Evolutionary conservation across 139 green algal species (phyloP), one percentile per base, ranked within the genome.

Genomic region (Chlamydomonas applanata): DNA sequence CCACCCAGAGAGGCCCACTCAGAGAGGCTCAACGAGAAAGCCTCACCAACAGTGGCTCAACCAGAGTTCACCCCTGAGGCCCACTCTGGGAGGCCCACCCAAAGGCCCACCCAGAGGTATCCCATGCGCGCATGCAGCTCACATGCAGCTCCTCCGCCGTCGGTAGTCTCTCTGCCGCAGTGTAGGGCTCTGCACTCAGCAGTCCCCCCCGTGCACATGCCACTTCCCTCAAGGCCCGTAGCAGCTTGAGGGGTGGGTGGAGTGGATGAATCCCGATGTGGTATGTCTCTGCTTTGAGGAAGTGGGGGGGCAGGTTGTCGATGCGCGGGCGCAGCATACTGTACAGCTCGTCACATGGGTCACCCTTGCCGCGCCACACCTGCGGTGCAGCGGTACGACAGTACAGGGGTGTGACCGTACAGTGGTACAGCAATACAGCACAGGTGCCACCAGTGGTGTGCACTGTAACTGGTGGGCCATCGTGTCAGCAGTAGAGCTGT

Each of bases 221-320:
- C 33, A 34, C 61, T 11, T 62, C 63, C 13, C 34, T 17, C 63
- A 70, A 13, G 9, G 29, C 59, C 27, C 29, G 5, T 24, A 89
- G 59, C 29, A 89, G 76, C 3, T 45, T 32, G 44, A 79, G 69
- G 0, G 78, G 75, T 2, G 83, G 78, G 45, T 87, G 71, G 24
- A 81, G 34, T 4, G 88, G 83, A 75, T 91, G 86, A 20, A 90
- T 61, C 33, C 79, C 85, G 16, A 92, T 54, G 71, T 91, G 85
- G 76, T 82, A 90, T 68, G 62, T 75, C 30, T 24, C 13, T 20
- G 82, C 56, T 0, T 30, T 2, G 11, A 65, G 71, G 68, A 83
- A 91, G 19, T 54, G n/a, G 0, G 79, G 40, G 4, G 87, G 83
- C 53, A 91, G 64, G 20, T 65, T 25, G 1, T 74, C 73, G 35